Conservation (phyloP, 257 asterid genomes). For the Parsonsia alboflavescens region DNA sequence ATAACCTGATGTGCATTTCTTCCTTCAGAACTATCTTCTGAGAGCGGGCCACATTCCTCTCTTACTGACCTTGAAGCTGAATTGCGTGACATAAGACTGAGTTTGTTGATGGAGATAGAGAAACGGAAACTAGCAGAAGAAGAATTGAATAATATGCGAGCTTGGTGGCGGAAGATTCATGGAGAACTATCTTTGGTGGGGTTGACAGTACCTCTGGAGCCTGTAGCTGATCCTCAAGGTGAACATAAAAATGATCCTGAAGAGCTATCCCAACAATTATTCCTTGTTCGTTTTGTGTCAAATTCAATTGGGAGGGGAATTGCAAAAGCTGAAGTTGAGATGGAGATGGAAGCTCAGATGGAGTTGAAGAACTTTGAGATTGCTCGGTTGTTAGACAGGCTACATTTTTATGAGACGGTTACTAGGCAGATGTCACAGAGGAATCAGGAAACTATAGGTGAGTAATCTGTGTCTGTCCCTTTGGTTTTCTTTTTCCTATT, state of each 20-base stretch:
- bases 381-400: conserved; percentile 77
- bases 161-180: conserved; percentile 59
- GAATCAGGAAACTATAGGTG: conserved; percentile 92
- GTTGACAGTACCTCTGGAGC: conserved; percentile 57
- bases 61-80: conserved; percentile 61
- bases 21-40: conserved; percentile 74
- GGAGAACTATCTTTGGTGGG: conserved; percentile 61
- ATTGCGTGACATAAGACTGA: conserved; percentile 58
- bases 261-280: conserved; percentile 57
- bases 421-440: conserved; percentile 96
- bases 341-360: conserved; percentile 78
- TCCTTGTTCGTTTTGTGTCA: conserved; percentile 63
- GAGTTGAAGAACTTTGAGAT: conserved; percentile 72
- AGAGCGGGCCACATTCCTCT: conserved; percentile 43
- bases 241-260: conserved; percentile 48
- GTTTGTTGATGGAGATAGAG: conserved; percentile 78
- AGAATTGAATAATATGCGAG: conserved; percentile 41
- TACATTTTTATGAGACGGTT: conserved; percentile 86
- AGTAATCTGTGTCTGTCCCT: conserved; percentile 23
- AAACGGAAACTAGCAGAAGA: conserved; percentile 86
- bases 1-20: conserved; percentile 23
- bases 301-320: conserved; percentile 76
- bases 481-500: background rate
- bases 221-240: conserved; percentile 35
- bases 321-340: conserved; percentile 85